Conservation (phyloP, 2,329 filamentous ascomycete species). For the Fusarium napiforme region DNA sequence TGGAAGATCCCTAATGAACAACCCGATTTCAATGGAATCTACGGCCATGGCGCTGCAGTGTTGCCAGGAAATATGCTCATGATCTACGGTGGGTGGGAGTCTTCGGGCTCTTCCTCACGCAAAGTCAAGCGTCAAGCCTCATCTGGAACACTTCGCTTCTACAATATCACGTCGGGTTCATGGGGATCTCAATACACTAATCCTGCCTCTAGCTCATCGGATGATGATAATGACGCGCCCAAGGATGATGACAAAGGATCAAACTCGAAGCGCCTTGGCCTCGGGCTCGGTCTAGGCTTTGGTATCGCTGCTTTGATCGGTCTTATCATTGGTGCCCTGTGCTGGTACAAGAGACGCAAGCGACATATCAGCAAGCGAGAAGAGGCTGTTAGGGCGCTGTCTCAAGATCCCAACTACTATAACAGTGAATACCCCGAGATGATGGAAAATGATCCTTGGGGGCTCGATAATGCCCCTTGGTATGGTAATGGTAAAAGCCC, state of each 20-base stretch:
- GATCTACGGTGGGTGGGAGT: constrained; percentile 71
- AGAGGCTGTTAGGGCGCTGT: constrained; percentile 59
- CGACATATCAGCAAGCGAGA: constrained; percentile 54
- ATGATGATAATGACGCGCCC: constrained; percentile 37
- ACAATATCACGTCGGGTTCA: constrained; percentile 67
- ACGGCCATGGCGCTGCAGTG: constrained; percentile 71
- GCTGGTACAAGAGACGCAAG: constrained; percentile 58
- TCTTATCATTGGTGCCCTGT: constrained; percentile 60
- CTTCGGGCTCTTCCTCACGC: constrained; percentile 55
- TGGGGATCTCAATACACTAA: constrained; percentile 65
- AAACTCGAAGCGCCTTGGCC: constrained; percentile 40
- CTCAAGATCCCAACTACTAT: constrained; percentile 61
- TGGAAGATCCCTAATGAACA: constrained; percentile 72
- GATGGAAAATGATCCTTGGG: constrained; percentile 52
- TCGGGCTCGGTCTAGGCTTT: constrained; percentile 63
- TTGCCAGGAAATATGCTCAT: constrained; percentile 76
- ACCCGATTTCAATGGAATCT: constrained; percentile 61
- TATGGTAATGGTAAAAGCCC: constrained; percentile 57
- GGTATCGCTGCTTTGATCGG: constrained; percentile 67
- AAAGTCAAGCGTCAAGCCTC: constrained; percentile 50
- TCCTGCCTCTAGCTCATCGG: constrained; percentile 46
- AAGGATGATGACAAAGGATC: constrained; percentile 31
- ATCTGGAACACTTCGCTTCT: constrained; percentile 54
- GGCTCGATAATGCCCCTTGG: constrained; percentile 49
- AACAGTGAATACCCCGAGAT: constrained; percentile 59